phyloP scores from a whole-genome alignment of 768 basidiomycete species.

The Agaricus sinodeliciosus region DNA sequence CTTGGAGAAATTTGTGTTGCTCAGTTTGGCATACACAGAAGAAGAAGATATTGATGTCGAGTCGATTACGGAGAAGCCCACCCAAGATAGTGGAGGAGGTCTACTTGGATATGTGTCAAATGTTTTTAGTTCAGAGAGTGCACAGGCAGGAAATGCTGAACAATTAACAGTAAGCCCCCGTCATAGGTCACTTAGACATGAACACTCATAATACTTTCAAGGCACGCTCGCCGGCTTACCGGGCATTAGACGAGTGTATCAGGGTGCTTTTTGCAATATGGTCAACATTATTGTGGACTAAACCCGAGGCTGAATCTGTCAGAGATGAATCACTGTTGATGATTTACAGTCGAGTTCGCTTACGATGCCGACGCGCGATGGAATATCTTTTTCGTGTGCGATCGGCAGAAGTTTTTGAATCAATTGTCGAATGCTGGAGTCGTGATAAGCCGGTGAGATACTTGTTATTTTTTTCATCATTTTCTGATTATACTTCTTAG shows the following conservation, averaged over 20 bases:
- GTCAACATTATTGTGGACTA: conserved; percentile 50
- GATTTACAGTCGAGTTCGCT: conserved; percentile 59
- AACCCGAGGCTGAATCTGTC: conserved; percentile 38
- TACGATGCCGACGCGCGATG: conserved; percentile 70
- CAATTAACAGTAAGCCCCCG: conserved; percentile 44
- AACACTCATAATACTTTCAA: conserved; percentile 18
- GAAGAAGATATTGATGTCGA: conserved; percentile 44
- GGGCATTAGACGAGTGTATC: conserved; percentile 74
- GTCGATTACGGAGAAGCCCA: conserved; percentile 41
- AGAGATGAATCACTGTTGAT: conserved; percentile 63
- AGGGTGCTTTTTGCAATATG: conserved; percentile 74
- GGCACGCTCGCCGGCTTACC: conserved; percentile 71
- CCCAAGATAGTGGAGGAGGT: conserved; percentile 51
- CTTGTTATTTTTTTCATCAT: neutral
- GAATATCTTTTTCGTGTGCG: conserved; percentile 83
- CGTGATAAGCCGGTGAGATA: conserved; percentile 43
- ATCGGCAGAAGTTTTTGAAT: conserved; percentile 78
- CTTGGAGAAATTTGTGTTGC: conserved; percentile 72
- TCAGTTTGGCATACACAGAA: conserved; percentile 57
- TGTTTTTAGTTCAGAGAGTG: conserved; percentile 77
- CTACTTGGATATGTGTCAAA: conserved; percentile 87
- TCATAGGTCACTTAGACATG: neutral
- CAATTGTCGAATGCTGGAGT: conserved; percentile 78
- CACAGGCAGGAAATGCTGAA: conserved; percentile 40
- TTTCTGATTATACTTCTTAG: conserved; percentile 6